Conservation (phyloP, 2,329 filamentous ascomycete genomes). For the Alternaria brassicae region DNA sequence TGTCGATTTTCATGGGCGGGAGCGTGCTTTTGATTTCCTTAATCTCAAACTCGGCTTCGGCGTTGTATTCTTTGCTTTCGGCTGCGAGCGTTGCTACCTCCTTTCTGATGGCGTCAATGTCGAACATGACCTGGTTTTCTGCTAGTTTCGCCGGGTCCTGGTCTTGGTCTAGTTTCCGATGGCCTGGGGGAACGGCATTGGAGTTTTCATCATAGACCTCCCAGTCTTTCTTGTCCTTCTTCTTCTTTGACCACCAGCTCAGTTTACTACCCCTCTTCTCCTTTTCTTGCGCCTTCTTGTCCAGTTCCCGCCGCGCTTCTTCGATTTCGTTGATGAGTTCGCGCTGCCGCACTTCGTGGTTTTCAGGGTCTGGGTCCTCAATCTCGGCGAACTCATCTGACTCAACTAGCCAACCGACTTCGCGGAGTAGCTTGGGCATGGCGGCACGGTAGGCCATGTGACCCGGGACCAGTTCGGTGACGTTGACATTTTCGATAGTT, state of each 20-base stretch:
- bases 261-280: constrained; percentile 69
- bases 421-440: constrained; percentile 85
- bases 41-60: constrained; percentile 61
- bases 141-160: constrained; percentile 58
- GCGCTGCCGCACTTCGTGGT: constrained; percentile 83
- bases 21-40: constrained; percentile 87
- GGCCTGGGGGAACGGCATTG: constrained; percentile 9
- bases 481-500: constrained; percentile 86
- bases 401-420: constrained; percentile 89
- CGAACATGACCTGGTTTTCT: constrained; percentile 78
- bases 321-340: constrained; percentile 97
- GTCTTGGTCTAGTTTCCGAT: constrained; percentile 42
- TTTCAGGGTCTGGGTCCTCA: constrained; percentile 95
- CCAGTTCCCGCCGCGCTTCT: constrained; percentile 85
- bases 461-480: constrained; percentile 83
- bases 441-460: constrained; percentile 97
- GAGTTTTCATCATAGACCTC: constrained; percentile 82
- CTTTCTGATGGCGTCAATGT: constrained; percentile 86
- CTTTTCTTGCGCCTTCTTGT: constrained; percentile 67
- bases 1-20: constrained; percentile 82
- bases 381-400: constrained; percentile 96
- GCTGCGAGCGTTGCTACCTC: constrained; percentile 75
- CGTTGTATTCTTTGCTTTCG: constrained; percentile 58
- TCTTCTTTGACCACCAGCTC: constrained; percentile 80
- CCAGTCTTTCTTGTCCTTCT: constrained; percentile 85